phyloP scores from a whole-genome alignment of 306 rosid genomes.

The Dryas alaskensis region DNA sequence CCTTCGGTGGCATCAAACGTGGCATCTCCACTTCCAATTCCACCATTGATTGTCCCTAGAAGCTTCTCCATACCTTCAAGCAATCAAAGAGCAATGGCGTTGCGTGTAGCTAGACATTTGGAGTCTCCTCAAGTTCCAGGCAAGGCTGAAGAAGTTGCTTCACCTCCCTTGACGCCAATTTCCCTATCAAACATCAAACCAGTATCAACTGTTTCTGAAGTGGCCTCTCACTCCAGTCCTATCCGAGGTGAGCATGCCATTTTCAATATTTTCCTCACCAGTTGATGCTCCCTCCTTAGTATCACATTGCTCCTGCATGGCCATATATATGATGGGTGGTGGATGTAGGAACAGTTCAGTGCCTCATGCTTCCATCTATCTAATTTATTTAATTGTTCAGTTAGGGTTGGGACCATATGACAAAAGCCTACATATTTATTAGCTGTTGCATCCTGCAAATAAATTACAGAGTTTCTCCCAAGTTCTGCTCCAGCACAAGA shows the following conservation, averaged over 20 bases:
- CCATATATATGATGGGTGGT: background rate
- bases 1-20: conserved; percentile 48
- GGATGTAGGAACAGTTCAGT: background rate
- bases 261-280: conserved; percentile 15
- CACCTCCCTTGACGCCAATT: conserved; percentile 75
- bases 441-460: background rate
- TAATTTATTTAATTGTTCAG: background rate
- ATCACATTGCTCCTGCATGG: background rate
- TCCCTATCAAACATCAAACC: conserved; percentile 39
- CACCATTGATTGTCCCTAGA: conserved; percentile 64
- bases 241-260: conserved; percentile 52
- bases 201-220: conserved; percentile 43
- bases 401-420: background rate
- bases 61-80: conserved; percentile 88
- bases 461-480: no score
- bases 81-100: conserved; percentile 58
- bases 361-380: background rate
- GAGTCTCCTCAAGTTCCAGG: conserved; percentile 53
- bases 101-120: conserved; percentile 62
- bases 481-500: background rate
- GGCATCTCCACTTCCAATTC: conserved; percentile 88
- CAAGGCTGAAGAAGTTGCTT: conserved; percentile 53
- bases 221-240: conserved; percentile 55
- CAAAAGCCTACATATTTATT: background rate
- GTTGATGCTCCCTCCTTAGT: conserved; percentile 2